Percentiles rank a stretch among this genome's conserved stretches.
Evolutionary conservation across 1,284 basidiomycete genomes (phyloP).

Genomic region (Mycocalia duriaeana): DNA sequence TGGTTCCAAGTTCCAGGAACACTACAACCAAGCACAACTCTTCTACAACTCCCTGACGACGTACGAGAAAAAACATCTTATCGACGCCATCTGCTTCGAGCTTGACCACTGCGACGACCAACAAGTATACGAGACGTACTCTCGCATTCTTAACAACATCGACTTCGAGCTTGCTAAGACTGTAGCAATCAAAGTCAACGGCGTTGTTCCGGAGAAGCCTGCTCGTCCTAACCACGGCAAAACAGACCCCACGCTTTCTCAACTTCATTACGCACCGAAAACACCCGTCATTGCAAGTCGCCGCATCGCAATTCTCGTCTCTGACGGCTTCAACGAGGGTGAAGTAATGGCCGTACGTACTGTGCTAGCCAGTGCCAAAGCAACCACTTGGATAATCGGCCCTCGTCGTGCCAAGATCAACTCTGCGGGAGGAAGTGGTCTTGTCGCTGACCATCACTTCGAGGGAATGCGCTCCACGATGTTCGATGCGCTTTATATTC

Average conservation of each 20-base stretch:
- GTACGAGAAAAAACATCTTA: conserved; percentile 65
- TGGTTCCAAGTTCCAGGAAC: conserved; percentile 70
- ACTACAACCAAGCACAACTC: conserved; percentile 66
- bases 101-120: conserved; percentile 75
- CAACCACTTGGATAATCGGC: conserved; percentile 65
- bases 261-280: conserved; percentile 52
- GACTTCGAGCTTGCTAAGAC: conserved; percentile 63
- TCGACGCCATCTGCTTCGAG: conserved; percentile 70
- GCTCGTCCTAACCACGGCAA: conserved; percentile 52
- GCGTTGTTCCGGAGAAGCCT: conserved; percentile 45
- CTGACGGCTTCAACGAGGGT: conserved; percentile 65
- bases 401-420: conserved; percentile 59
- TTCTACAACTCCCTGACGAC: conserved; percentile 74
- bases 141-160: conserved; percentile 62
- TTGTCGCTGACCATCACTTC: conserved; percentile 63
- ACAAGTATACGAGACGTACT: conserved; percentile 62
- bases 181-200: conserved; percentile 63
- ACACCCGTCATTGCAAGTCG: conserved; percentile 63
- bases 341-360: conserved; percentile 56
- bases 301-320: conserved; percentile 69
- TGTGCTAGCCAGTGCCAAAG: conserved; percentile 46
- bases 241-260: conserved; percentile 51
- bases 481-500: conserved; percentile 76
- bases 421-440: conserved; percentile 32
- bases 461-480: conserved; percentile 75